Evolutionary conservation across 805 yeast species (phyloP), one percentile per base, ranked within the genome.

Genomic region (Jamesozyma spencerorum): DNA sequence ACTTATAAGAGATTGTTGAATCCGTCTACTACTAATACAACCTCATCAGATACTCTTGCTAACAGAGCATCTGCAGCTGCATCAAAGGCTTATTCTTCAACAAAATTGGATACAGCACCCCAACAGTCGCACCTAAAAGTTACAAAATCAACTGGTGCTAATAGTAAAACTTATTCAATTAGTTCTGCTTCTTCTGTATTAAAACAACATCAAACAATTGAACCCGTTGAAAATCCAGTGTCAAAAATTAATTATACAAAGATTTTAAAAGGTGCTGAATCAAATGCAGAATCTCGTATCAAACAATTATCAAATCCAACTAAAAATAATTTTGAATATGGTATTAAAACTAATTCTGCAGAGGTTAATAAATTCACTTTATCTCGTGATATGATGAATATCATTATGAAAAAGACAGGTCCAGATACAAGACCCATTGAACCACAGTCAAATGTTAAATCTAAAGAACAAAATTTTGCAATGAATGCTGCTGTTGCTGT

Each of bases 1-100:
- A 51, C 85, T 12, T 82, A 81, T 58, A 79, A 76, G 58, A 65
- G 88, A 44, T 39, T 57, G 18, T 51, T 58, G 29, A 58, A 58
- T 34, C 58, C 64, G 11, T 47, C 57, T 40, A 65, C 64, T 3
- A 49, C 61, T 13, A 49, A 45, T 7, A 10, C 36, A 5, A 28
- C 41, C 15, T 43, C 43, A 13, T 41, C 45, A 17, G 15, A 14
- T 15, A 20, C 5, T 3, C 4, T 5, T 13, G 13, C 29, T 26
- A 34, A 19, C 5, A 44, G 31, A 26, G 41, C 44, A 11, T 40
- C 31, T 15, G 34, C 54, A 12, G 63, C 63, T n/a, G 63, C 63
- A 1, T 48, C 60, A 18, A 57, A 57, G 35, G 63, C 63, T 4
- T 54, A 50, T 28, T 48, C 62, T 0, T 37, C 47, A 37, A 29